A percentile compares a stretch with the other conserved stretches of the same genome.
Conservation (phyloP, 352 stramenopile genomes). For the Plasmopara muralis region DNA sequence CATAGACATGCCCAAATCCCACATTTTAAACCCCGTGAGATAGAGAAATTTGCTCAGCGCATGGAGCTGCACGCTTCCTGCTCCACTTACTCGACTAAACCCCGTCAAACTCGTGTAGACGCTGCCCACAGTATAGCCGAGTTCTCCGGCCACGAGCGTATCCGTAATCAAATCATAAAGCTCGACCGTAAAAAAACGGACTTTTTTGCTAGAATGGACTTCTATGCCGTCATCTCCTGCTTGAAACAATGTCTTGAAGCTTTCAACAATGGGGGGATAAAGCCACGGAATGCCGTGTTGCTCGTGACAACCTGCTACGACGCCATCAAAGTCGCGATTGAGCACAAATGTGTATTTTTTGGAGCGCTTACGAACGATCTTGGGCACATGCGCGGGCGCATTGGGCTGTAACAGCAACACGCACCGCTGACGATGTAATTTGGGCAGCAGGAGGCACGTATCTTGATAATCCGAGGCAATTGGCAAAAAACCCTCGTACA, state of each 20-base stretch:
- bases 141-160: constrained; percentile 81
- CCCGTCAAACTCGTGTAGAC: constrained; percentile 89
- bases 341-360: constrained; percentile 85
- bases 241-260: constrained; percentile 71
- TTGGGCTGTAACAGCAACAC: constrained; percentile 55
- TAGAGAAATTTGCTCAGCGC: constrained; percentile 70
- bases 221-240: constrained; percentile 47
- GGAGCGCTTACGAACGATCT: constrained; percentile 84
- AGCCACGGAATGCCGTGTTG: constrained; percentile 92
- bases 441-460: constrained; percentile 75
- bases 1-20: constrained; percentile 88
- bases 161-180: constrained; percentile 77
- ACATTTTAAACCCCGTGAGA: constrained; percentile 70
- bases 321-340: constrained; percentile 85
- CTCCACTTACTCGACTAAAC: constrained; percentile 62
- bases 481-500: constrained; percentile 92
- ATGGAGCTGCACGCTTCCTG: constrained; percentile 82
- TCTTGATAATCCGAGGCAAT: constrained; percentile 83
- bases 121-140: constrained; percentile 90
- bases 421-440: constrained; percentile 87
- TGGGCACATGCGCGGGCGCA: constrained; percentile 71
- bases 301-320: constrained; percentile 87
- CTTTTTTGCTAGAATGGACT: constrained; percentile 42
- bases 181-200: constrained; percentile 90
- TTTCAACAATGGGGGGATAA: constrained; percentile 83